Conservation (phyloP, 331 rosid species). For the Quercus lobata region DNA sequence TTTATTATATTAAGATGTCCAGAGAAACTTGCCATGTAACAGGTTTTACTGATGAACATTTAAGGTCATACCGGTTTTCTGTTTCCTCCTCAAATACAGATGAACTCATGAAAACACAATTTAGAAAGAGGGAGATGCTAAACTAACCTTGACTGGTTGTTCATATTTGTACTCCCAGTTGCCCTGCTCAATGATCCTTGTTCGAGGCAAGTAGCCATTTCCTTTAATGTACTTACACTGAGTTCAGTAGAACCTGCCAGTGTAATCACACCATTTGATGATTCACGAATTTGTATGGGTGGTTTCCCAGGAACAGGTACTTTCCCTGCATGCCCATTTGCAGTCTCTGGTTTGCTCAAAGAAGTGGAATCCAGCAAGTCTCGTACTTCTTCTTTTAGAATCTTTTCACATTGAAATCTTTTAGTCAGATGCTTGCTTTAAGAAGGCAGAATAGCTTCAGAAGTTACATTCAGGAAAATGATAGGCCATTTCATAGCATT, state of each 20-base stretch:
- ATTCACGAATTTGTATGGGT: slow-evolving; percentile 97
- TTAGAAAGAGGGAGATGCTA: slow-evolving; percentile 16
- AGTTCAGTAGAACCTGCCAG: slow-evolving; percentile 97
- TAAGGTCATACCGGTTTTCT: neutral
- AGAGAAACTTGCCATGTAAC: neutral
- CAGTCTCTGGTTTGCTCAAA: slow-evolving; percentile 71
- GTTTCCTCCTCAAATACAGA: neutral
- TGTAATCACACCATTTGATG: slow-evolving; percentile 96
- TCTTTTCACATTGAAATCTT: slow-evolving; percentile 47
- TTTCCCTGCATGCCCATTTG: slow-evolving; percentile 82
- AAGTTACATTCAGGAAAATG: neutral
- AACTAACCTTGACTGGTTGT: slow-evolving; percentile 93
- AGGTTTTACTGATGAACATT: neutral
- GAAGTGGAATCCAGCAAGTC: slow-evolving; percentile 87
- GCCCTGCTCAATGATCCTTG: slow-evolving; percentile 96
- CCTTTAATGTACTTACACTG: slow-evolving; percentile 72
- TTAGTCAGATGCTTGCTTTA: slow-evolving; percentile 31
- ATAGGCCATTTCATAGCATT: neutral
- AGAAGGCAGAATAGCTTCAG: slow-evolving; percentile 7
- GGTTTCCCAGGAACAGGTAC: slow-evolving; percentile 71
- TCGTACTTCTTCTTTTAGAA: slow-evolving; percentile 96
- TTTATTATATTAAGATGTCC: neutral
- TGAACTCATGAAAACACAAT: neutral
- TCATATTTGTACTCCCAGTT: slow-evolving; percentile 99
- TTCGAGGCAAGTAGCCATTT: slow-evolving; percentile 97